Evolutionary conservation across 1,284 basidiomycete species (phyloP).

Genomic region (Sporisorium exsertum): DNA sequence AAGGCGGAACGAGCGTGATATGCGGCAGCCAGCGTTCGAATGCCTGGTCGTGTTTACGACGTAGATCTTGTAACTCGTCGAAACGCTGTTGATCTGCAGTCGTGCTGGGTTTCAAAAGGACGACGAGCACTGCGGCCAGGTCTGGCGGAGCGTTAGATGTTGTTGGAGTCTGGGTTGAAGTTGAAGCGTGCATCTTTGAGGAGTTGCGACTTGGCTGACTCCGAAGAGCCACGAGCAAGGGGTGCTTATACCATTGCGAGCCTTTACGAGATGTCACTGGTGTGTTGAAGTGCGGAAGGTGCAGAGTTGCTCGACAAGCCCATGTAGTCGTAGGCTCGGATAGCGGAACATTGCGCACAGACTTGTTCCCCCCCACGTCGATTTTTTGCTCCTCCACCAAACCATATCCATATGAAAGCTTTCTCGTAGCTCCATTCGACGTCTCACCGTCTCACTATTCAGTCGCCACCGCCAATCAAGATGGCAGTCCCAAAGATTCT

Average conservation of each 20-base stretch:
- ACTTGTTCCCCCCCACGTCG: not conserved
- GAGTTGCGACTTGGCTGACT: not conserved
- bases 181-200: not conserved
- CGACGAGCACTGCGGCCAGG: slow-evolving; percentile 14
- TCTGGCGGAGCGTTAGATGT: not conserved
- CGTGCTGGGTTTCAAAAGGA: slow-evolving; percentile 16
- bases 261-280: not conserved
- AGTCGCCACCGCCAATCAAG: not conserved
- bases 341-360: not conserved
- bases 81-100: slow-evolving; percentile 5
- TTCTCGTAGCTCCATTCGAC: not conserved
- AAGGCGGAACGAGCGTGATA: slow-evolving; percentile 34
- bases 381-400: not conserved
- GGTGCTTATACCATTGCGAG: not conserved
- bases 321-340: not conserved
- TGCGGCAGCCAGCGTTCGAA: slow-evolving; percentile 31
- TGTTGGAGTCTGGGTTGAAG: not conserved
- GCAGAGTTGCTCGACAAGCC: not conserved
- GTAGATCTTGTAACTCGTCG: slow-evolving; percentile 15
- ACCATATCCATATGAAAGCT: not conserved
- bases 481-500: slow-evolving; percentile 45
- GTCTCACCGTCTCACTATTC: not conserved
- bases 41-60: slow-evolving; percentile 16
- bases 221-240: not conserved
- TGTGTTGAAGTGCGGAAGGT: not conserved